phyloP scores from a whole-genome alignment of 2,329 filamentous ascomycete genomes.

The Raffaelea deltoideospora region DNA sequence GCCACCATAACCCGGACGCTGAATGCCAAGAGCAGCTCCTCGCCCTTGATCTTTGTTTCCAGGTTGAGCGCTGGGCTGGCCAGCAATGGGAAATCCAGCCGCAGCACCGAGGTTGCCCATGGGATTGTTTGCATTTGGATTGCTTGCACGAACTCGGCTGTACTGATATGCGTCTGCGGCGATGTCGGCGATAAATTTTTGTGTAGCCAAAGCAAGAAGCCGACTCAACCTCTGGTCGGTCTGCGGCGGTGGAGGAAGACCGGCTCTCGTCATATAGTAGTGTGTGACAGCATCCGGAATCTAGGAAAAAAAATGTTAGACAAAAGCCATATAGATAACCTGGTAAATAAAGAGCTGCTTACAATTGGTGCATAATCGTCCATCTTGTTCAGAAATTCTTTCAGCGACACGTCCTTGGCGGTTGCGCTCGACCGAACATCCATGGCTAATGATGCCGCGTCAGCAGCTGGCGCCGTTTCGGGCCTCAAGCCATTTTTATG shows the following conservation, averaged over 20 bases:
- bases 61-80: slow-evolving; percentile 31
- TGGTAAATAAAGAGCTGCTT: slow-evolving; percentile 9
- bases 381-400: slow-evolving; percentile 91
- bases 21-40: slow-evolving; percentile 51
- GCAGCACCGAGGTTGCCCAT: slow-evolving; percentile 74
- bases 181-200: slow-evolving; percentile 97
- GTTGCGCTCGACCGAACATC: slow-evolving; percentile 20
- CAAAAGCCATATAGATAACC: not conserved
- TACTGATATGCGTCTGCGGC: slow-evolving; percentile 97
- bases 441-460: not conserved
- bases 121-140: slow-evolving; percentile 67
- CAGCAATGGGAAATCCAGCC: slow-evolving; percentile 51
- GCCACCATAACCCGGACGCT: slow-evolving; percentile 68
- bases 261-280: slow-evolving; percentile 94
- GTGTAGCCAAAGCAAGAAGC: slow-evolving; percentile 89
- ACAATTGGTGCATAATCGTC: slow-evolving; percentile 97
- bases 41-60: slow-evolving; percentile 42
- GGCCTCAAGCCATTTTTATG: slow-evolving; percentile 5
- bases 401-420: slow-evolving; percentile 81
- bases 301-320: slow-evolving; percentile 37
- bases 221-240: slow-evolving; percentile 83
- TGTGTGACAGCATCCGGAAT: slow-evolving; percentile 96
- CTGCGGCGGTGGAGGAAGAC: slow-evolving; percentile 80
- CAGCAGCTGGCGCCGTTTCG: not conserved
- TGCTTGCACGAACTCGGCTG: slow-evolving; percentile 85